Conservation (phyloP, 495 filamentous ascomycete genomes). For the Pyronema domesticum region DNA sequence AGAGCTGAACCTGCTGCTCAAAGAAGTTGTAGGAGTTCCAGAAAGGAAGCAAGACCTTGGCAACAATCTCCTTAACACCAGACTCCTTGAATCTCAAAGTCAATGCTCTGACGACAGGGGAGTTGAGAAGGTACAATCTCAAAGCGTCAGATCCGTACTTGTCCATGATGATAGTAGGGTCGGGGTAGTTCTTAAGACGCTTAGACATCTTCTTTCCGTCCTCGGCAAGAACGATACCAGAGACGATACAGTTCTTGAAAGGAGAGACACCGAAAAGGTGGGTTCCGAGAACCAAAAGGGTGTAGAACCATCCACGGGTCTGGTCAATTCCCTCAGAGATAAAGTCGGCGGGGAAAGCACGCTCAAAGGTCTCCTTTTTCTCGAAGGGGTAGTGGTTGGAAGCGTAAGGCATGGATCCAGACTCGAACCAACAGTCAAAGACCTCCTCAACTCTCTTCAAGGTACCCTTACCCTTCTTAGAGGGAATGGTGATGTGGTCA, state of each 20-base stretch:
- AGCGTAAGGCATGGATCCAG: constrained; percentile 77
- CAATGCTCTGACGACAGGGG: constrained; percentile 85
- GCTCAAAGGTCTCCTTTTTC: constrained; percentile 65
- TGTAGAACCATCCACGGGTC: constrained; percentile 97
- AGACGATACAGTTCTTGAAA: constrained; percentile 94
- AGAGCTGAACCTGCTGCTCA: constrained; percentile 75
- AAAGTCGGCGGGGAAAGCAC: constrained; percentile 83
- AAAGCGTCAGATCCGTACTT: constrained; percentile 88
- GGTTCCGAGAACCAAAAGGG: constrained; percentile 71
- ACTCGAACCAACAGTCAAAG: constrained; percentile 92
- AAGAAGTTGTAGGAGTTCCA: constrained; percentile 99
- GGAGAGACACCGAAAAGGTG: constrained; percentile 78
- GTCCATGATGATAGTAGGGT: constrained; percentile 66
- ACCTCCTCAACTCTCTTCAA: constrained; percentile 75
- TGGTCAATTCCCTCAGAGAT: constrained; percentile 93
- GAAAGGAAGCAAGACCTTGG: constrained; percentile 79
- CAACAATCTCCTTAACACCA: constrained; percentile 89
- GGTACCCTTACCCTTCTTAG: constrained; percentile 69
- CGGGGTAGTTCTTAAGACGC: constrained; percentile 91
- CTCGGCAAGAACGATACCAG: constrained; percentile 86
- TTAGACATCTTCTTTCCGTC: constrained; percentile 99
- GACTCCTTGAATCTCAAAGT: constrained; percentile 79
- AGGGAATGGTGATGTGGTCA: constrained; percentile 91
- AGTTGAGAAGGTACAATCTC: constrained; percentile 90
- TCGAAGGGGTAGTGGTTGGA: constrained; percentile 90